These are phyloP conservation scores for Sugiyamaella marilandica DNA, from an alignment of 805 yeast species.

Conservation along the genomic window DNA sequence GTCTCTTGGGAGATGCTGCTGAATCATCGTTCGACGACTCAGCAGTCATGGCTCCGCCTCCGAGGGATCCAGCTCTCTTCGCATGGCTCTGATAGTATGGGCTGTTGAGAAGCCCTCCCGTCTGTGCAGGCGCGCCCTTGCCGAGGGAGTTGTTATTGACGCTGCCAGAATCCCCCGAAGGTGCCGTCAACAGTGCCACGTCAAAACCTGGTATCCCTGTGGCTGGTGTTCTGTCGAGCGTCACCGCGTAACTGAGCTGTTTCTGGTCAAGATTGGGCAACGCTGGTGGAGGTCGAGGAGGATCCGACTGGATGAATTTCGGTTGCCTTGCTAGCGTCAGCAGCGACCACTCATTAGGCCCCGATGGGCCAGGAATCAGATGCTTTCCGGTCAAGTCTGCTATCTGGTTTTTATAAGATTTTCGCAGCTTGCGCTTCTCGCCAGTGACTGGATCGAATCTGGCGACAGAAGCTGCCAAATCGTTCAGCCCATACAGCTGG, in stretches of 20 bases:
- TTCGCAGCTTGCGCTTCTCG: conserved; percentile 86
- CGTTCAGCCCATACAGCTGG: conserved; percentile 59
- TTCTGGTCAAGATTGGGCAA: conserved; percentile 46
- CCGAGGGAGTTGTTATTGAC: not conserved
- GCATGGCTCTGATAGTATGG: conserved; percentile 10
- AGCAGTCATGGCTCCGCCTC: conserved; percentile 12
- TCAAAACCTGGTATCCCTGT: conserved; percentile 78
- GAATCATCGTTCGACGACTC: conserved; percentile 22
- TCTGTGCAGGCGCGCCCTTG: not conserved
- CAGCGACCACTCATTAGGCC: conserved; percentile 21
- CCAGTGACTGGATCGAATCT: conserved; percentile 83
- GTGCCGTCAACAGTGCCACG: conserved; percentile 58
- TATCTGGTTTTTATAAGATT: conserved; percentile 91
- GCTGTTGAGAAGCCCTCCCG: not conserved
- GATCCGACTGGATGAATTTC: conserved; percentile 16
- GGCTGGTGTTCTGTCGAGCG: conserved; percentile 59
- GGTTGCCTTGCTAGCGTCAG: conserved; percentile 26
- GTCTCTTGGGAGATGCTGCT: conserved; percentile 1
- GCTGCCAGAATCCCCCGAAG: conserved; percentile 10
- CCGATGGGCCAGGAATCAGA: conserved; percentile 33
- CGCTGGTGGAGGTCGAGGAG: conserved; percentile 37
- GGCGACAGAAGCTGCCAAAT: conserved; percentile 74
- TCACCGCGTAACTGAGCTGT: conserved; percentile 46
- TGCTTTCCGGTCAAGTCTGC: conserved; percentile 69
- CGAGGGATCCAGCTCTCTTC: conserved; percentile 3